Conservation (phyloP, 352 stramenopile species). For the Phytophthora pinifolia region DNA sequence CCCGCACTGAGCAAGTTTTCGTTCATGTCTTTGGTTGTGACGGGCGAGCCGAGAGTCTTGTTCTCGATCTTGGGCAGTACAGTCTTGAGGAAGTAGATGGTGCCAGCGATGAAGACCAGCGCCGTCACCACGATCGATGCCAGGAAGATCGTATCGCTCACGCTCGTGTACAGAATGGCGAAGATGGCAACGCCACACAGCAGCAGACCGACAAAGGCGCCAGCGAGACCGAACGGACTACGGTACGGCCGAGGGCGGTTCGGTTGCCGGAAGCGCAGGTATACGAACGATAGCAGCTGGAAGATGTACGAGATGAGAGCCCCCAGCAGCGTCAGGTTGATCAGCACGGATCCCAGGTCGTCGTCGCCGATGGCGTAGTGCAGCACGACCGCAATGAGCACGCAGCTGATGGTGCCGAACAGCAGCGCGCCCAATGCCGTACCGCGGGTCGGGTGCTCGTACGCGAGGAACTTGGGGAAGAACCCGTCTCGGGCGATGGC, state of each 20-base stretch:
- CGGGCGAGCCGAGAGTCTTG: slow-evolving; percentile 23
- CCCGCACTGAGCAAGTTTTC: slow-evolving; percentile 29
- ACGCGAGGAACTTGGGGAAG: slow-evolving; percentile 47
- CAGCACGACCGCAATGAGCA: slow-evolving; percentile 42
- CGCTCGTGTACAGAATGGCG: slow-evolving; percentile 60
- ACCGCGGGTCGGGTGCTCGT: slow-evolving; percentile 28
- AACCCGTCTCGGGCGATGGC: slow-evolving; percentile 61
- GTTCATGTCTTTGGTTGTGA: slow-evolving; percentile 33
- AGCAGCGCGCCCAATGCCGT: slow-evolving; percentile 51
- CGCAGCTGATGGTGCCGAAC: slow-evolving; percentile 36
- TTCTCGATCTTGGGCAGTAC: slow-evolving; percentile 45
- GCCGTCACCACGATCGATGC: slow-evolving; percentile 47
- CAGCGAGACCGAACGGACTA: slow-evolving; percentile 47
- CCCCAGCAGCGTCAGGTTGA: slow-evolving; percentile 42
- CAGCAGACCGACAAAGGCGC: slow-evolving; percentile 41
- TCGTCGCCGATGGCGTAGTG: slow-evolving; percentile 59
- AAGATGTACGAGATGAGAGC: slow-evolving; percentile 64
- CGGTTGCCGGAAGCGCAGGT: slow-evolving; percentile 46
- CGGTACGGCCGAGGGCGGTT: slow-evolving; percentile 49
- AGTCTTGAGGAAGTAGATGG: slow-evolving; percentile 39
- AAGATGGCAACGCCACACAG: slow-evolving; percentile 44
- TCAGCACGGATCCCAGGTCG: slow-evolving; percentile 54
- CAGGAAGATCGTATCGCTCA: slow-evolving; percentile 48
- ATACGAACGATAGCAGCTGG: slow-evolving; percentile 63
- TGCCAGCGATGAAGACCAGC: slow-evolving; percentile 45